Base-by-base conservation (phyloP, 2,329 filamentous ascomycete species). In the Aspergillus awamori region DNA sequence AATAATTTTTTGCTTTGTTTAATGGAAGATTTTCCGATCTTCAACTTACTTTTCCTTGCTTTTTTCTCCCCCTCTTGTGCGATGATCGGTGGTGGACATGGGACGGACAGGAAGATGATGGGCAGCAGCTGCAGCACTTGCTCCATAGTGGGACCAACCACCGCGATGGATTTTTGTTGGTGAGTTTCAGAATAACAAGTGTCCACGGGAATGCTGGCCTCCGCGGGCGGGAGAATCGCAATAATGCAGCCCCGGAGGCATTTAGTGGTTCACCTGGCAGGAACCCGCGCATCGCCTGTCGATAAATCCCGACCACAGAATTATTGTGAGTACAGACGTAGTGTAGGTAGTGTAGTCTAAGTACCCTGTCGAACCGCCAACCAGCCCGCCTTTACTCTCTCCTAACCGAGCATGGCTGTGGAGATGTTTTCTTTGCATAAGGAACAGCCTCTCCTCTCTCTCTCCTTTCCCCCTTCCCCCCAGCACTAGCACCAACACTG, bases 131-230 rank as follows among this genome's bases (percentile, higher is more conserved):
- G 33, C 33, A 36, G 33, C 33, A 36, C 33, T 36, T 43, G 17
- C 17, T 43, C 41, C 36, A 36, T 26, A 43, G 53, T 55, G 53
- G 53, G 53, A 41, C 53, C 52, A 39, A 28, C 38, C 47, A 41
- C 38, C 43, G 56, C 24, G 47, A 52, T 38, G 45, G 38, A 51
- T 52, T 26, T 36, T 22, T 26, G 43, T 47, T 56, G 61, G 45
- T 22, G 47, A 39, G 63, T 61, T 63, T 62, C 60, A 62, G 56
- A 62, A 56, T 45, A 58, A 63, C 45, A 63, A 49, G 51, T 58
- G 59, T 59, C 43, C 43, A 52, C 48, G 51, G 54, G 22, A 52
- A 57, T 59, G 56, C 26, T 55, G 17, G 6, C 26, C 39, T 43
- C 22, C 17, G 8, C 24, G 26, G 24, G 24, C 22, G 24, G 47